Evolutionary conservation across 2,329 filamentous ascomycete species (phyloP).

Genomic region (Lachnellula occidentalis): DNA sequence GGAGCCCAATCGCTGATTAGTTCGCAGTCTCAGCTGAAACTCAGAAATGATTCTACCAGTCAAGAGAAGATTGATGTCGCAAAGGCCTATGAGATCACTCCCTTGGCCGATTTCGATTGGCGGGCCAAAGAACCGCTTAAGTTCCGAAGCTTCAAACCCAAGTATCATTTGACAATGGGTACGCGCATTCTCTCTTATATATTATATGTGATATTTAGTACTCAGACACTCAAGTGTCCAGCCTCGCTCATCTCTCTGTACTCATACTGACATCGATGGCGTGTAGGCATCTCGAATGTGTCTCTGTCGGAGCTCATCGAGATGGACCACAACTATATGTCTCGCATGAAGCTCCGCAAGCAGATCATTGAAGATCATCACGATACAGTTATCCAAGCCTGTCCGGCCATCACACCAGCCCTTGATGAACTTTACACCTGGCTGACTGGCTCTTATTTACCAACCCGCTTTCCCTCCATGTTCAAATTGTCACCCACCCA

Average conservation of each 20-base stretch:
- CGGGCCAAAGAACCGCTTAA: slow-evolving; percentile 44
- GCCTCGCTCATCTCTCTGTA: too few relatives aligned
- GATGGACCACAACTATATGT: slow-evolving; percentile 54
- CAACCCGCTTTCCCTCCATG: slow-evolving; percentile 49
- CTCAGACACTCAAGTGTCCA: too few relatives aligned
- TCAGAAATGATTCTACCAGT: too few relatives aligned
- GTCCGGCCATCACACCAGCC: slow-evolving; percentile 37
- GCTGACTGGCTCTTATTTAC: slow-evolving; percentile 49
- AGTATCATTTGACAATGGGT: slow-evolving; percentile 61
- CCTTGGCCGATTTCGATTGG: slow-evolving; percentile 47
- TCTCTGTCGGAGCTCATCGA: slow-evolving; percentile 48
- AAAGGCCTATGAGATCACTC: slow-evolving; percentile 16
- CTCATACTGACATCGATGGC: not conserved
- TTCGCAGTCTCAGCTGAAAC: too few relatives aligned
- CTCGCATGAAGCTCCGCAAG: slow-evolving; percentile 45
- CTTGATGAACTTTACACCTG: slow-evolving; percentile 53
- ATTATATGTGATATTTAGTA: too few relatives aligned
- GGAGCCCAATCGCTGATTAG: too few relatives aligned
- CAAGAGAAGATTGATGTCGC: not conserved
- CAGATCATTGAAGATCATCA: slow-evolving; percentile 40
- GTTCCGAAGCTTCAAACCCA: slow-evolving; percentile 53
- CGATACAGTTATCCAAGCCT: slow-evolving; percentile 36
- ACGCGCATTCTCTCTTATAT: slow-evolving; percentile 1
- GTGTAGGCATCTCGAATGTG: slow-evolving; percentile 46
- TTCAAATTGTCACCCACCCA: slow-evolving; percentile 35